phyloP scores from a whole-genome alignment of 2,329 filamentous ascomycete genomes.

The Zopfia rhizophila region DNA sequence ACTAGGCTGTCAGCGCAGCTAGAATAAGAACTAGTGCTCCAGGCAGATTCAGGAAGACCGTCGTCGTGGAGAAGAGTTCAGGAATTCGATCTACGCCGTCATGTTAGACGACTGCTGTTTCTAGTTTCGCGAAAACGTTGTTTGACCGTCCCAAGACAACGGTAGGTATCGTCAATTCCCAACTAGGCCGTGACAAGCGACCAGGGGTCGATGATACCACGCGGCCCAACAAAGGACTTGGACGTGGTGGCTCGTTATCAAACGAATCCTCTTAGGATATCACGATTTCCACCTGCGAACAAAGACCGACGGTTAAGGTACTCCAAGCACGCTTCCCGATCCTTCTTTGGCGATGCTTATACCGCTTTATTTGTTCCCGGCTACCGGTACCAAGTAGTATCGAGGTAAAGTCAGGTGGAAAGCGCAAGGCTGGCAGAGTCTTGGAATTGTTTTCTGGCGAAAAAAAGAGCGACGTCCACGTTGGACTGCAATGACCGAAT shows the following conservation, averaged over 20 bases:
- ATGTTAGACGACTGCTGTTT: slow-evolving; percentile 42
- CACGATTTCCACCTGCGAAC: slow-evolving; percentile 4
- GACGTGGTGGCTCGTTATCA: too few relatives aligned
- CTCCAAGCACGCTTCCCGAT: background rate
- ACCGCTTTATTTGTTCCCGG: slow-evolving; percentile 32
- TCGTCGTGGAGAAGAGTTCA: slow-evolving; percentile 34
- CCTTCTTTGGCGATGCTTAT: background rate
- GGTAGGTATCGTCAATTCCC: slow-evolving; percentile 23
- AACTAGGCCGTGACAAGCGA: slow-evolving; percentile 28
- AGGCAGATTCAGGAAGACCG: slow-evolving; percentile 33
- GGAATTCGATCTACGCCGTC: slow-evolving; percentile 44
- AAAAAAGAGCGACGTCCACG: slow-evolving; percentile 39
- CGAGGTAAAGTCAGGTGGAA: slow-evolving; percentile 29
- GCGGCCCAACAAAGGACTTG: slow-evolving; percentile 21
- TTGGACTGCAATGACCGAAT: slow-evolving; percentile 28
- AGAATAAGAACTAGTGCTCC: slow-evolving; percentile 34
- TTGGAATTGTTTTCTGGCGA: slow-evolving; percentile 5
- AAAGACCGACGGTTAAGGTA: slow-evolving; percentile 5
- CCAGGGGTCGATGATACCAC: slow-evolving; percentile 20
- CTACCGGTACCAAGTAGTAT: slow-evolving; percentile 32
- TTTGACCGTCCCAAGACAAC: slow-evolving; percentile 31
- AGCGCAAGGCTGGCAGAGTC: background rate
- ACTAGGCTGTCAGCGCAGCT: slow-evolving; percentile 51
- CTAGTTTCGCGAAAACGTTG: slow-evolving; percentile 28
- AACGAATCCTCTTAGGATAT: too few relatives aligned